Conservation (phyloP, 805 yeast genomes). For the Metschnikowia kunwiensis region DNA sequence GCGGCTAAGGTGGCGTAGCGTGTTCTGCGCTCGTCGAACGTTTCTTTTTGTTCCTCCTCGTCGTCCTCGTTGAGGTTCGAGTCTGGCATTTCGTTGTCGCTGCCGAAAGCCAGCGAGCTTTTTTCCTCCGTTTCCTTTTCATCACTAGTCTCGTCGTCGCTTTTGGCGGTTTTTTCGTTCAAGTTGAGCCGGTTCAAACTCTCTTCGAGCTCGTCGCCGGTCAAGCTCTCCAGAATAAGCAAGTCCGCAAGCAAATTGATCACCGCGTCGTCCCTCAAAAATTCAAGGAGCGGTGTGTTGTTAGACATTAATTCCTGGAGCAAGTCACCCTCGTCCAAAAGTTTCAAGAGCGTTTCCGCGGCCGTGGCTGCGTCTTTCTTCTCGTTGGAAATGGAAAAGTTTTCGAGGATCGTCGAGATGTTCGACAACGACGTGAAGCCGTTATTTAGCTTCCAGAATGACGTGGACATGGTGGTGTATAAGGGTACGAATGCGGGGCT, state of each 20-base stretch:
- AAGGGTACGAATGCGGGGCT: no score
- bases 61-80: conserved; percentile 5
- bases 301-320: conserved; percentile 61
- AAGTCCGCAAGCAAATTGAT: conserved; percentile 37
- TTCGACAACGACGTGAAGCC: conserved; percentile 44
- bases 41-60: conserved; percentile 14
- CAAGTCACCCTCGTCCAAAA: conserved; percentile 43
- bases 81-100: conserved; percentile 8
- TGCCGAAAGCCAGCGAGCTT: background rate
- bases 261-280: conserved; percentile 51
- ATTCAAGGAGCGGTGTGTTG: conserved; percentile 72
- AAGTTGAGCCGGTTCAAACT: conserved; percentile 16
- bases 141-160: background rate
- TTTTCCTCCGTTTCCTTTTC: conserved; percentile 20
- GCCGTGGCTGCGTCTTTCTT: conserved; percentile 17
- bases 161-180: conserved; percentile 5
- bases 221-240: conserved; percentile 27
- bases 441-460: conserved; percentile 47
- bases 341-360: conserved; percentile 29
- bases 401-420: conserved; percentile 38
- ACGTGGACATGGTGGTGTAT: no score
- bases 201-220: conserved; percentile 17
- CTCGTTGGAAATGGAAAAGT: conserved; percentile 23
- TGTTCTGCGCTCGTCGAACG: conserved; percentile 32
- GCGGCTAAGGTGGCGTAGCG: conserved; percentile 57